A percentile compares a stretch with the other conserved stretches of the same genome.
Evolutionary conservation across 2,329 filamentous ascomycete genomes (phyloP).

Genomic region (Orbilia blumenaviensis): DNA sequence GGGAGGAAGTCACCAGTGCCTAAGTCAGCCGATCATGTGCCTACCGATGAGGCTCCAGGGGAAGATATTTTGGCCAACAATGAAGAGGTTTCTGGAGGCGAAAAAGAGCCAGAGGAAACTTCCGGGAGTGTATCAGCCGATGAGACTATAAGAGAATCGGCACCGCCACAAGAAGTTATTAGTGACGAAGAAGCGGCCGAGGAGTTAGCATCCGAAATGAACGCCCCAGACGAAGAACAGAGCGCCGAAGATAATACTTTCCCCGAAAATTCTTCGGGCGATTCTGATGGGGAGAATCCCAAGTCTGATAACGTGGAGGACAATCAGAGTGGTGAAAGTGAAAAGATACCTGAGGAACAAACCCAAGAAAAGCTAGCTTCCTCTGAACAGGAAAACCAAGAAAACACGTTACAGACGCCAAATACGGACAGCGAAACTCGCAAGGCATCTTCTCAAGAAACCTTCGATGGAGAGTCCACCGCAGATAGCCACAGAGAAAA

Average conservation of each 20-base stretch:
- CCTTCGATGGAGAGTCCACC: neutral
- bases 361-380: neutral
- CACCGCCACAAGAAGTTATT: neutral
- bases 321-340: neutral
- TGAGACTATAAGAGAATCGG: neutral
- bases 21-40: neutral
- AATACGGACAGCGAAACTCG: neutral
- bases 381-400: neutral
- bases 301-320: neutral
- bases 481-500: neutral
- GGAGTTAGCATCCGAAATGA: neutral
- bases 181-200: neutral
- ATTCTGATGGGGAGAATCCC: neutral
- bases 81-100: neutral
- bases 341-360: neutral
- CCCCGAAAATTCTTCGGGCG: too few species aligned
- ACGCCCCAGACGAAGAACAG: neutral
- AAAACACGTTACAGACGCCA: neutral
- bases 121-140: neutral
- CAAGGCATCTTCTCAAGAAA: neutral
- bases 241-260: neutral
- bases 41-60: neutral
- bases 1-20: slow-evolving; percentile 14
- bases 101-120: neutral
- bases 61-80: neutral